Conservation (phyloP, 495 filamentous ascomycete species). For the Xylaria curta region DNA sequence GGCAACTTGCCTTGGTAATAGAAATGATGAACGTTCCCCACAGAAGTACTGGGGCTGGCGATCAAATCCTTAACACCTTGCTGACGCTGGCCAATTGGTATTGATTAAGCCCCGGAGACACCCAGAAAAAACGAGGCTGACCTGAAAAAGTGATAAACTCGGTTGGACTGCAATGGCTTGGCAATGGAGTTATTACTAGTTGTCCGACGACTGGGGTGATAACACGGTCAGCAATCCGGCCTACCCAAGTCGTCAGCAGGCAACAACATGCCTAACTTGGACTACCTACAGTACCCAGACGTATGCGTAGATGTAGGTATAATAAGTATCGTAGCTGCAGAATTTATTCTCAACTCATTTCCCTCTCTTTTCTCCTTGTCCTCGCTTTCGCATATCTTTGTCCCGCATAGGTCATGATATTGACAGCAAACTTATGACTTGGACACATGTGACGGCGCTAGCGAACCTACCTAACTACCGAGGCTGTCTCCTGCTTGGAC, state of each 20-base stretch:
- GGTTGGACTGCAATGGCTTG: conserved; percentile 6
- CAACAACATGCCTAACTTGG: background rate
- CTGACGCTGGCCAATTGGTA: conserved; percentile 8
- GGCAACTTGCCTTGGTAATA: background rate
- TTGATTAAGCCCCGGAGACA: background rate
- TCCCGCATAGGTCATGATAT: background rate
- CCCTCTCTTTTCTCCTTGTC: background rate
- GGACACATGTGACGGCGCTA: background rate
- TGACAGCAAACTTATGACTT: background rate
- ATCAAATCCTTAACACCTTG: background rate
- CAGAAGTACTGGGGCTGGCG: background rate
- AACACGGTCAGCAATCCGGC: conserved; percentile 6
- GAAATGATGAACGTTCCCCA: conserved; percentile 11
- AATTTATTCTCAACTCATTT: conserved; percentile 10
- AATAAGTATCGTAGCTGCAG: conserved; percentile 3
- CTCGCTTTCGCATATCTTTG: background rate
- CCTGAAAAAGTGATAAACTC: background rate
- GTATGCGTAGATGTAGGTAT: conserved; percentile 3
- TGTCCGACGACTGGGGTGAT: conserved; percentile 8
- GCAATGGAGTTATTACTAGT: background rate
- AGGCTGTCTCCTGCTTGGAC: background rate
- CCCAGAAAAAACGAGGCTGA: background rate
- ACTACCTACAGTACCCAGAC: background rate
- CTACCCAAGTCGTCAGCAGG: conserved; percentile 3
- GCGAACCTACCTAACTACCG: background rate